Evolutionary conservation across 2,329 filamentous ascomycete genomes (phyloP).

Genomic region (Cephalotrichum gorgonifer): DNA sequence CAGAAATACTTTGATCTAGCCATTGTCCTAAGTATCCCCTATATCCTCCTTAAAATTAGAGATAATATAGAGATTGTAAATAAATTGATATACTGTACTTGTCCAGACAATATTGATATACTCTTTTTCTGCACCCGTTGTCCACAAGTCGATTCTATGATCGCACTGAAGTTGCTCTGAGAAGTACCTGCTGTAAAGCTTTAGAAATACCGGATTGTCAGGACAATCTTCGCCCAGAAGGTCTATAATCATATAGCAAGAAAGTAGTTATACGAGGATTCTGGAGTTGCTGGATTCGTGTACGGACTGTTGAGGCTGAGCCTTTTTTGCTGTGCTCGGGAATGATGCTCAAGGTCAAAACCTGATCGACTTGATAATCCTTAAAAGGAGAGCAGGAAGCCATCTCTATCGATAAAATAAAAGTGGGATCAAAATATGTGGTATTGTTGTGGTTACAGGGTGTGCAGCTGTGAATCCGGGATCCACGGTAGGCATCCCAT

Average conservation of each 20-base stretch:
- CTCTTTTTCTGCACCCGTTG: neutral
- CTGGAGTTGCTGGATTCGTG: neutral
- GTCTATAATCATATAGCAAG: conserved; percentile 13
- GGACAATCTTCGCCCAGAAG: neutral
- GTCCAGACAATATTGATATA: neutral
- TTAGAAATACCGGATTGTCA: conserved; percentile 10
- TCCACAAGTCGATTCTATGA: conserved; percentile 8
- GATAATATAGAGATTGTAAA: conserved; percentile 1
- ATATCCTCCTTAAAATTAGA: conserved; percentile 4
- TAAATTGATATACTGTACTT: neutral
- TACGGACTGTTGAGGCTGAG: neutral
- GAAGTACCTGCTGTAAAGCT: conserved; percentile 14
- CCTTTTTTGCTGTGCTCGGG: neutral
- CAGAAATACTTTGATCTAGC: conserved; percentile 12
- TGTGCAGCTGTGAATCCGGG: too few relatives aligned
- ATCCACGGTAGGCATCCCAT: too few relatives aligned
- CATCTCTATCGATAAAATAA: conserved; percentile 1
- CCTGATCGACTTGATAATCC: neutral
- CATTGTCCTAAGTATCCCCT: conserved; percentile 10
- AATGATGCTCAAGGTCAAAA: neutral
- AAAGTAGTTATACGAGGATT: conserved; percentile 4
- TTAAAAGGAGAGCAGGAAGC: conserved; percentile 2
- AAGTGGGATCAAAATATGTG: neutral
- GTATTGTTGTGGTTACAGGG: neutral
- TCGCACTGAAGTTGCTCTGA: conserved; percentile 9